Evolutionary conservation across 208 protist genomes (phyloP), one percentile per base, ranked within the genome.

Genomic region (Leishmania braziliensis): DNA sequence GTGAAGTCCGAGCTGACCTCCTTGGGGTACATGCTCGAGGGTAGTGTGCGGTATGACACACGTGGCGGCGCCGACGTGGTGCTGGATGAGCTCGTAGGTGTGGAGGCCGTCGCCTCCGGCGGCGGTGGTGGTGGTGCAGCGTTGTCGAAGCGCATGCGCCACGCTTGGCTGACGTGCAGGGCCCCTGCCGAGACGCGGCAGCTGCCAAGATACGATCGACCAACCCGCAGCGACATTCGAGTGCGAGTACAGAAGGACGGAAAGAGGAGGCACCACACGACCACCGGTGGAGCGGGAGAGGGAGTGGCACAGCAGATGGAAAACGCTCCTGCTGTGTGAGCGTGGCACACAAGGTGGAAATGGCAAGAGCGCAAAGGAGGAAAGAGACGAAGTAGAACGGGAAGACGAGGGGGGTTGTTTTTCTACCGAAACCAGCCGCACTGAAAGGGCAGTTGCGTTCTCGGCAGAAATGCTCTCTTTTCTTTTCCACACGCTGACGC

Each of bases 1-100:
- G 92, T 98, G 76, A 96, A 96, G 72, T 91, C 79, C 0, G 88
- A 56, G 5, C 75, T 23, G 8, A 98, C 84, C 0, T 54, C 51
- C 76, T 95, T 94, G 18, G 94, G 91, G 60, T 88, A 86, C 92
- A 97, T 96, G 80, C 88, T 93, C 53, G 87, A 86, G 0, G 94
- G 92, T 20, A 96, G 63, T 0, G 73, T 23, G 29, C 58, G 56
- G 75, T 84, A 87, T 18, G 79, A 65, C 60, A 92, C 70, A 29
- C 75, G 77, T 79, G 84, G 51, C 23, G 29, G 39, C n/a, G 63
- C 3, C 50, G 36, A 43, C n/a, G 56, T 9, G 4, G 65, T 4
- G 20, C 36, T 18, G 23, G 33, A 18, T 20, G 54, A 68, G 39
- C 29, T 20, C 29, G 39, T 48, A 26, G 68, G 6, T 4, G 36